phyloP scores from a whole-genome alignment of 2,329 filamentous ascomycete genomes.

The Stagonosporopsis chrysanthemi region DNA sequence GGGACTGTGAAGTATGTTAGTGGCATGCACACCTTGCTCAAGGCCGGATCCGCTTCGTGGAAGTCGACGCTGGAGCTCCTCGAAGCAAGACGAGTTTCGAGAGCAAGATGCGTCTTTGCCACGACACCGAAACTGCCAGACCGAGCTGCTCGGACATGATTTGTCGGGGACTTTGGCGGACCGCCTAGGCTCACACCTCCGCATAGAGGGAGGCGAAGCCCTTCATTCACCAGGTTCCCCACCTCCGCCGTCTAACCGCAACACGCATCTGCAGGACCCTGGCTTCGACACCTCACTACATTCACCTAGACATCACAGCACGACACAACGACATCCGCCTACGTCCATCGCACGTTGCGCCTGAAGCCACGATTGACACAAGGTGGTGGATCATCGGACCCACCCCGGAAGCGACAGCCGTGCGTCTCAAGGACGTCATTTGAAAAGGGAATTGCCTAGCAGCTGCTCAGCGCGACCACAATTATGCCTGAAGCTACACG shows the following conservation, averaged over 20 bases:
- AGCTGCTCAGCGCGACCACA: constrained; percentile 29
- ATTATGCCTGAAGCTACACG: constrained; percentile 57
- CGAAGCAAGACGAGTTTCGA: neutral
- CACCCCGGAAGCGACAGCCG: constrained; percentile 15
- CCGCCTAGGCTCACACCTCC: constrained; percentile 26
- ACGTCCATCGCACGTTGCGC: constrained; percentile 28
- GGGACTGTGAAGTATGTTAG: neutral
- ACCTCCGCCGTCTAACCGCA: constrained; percentile 22
- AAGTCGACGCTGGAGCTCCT: neutral
- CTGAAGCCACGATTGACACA: constrained; percentile 13
- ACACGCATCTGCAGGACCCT: constrained; percentile 26
- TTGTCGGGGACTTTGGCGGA: constrained; percentile 20
- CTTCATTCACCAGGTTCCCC: constrained; percentile 20
- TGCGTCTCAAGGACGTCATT: constrained; percentile 42
- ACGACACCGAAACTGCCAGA: constrained; percentile 23
- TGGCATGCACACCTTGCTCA: neutral
- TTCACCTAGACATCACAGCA: constrained; percentile 8
- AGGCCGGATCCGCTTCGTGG: neutral
- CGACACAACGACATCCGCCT: constrained; percentile 13
- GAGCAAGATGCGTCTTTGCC: constrained; percentile 2
- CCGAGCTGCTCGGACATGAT: constrained; percentile 15
- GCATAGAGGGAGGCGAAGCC: constrained; percentile 18
- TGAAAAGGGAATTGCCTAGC: constrained; percentile 26
- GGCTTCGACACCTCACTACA: constrained; percentile 16
- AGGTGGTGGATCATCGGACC: constrained; percentile 17